Percentiles rank a stretch among this genome's conserved stretches.
Evolutionary conservation across 352 stramenopile species (phyloP).

Genomic region (Phytophthora capsici): DNA sequence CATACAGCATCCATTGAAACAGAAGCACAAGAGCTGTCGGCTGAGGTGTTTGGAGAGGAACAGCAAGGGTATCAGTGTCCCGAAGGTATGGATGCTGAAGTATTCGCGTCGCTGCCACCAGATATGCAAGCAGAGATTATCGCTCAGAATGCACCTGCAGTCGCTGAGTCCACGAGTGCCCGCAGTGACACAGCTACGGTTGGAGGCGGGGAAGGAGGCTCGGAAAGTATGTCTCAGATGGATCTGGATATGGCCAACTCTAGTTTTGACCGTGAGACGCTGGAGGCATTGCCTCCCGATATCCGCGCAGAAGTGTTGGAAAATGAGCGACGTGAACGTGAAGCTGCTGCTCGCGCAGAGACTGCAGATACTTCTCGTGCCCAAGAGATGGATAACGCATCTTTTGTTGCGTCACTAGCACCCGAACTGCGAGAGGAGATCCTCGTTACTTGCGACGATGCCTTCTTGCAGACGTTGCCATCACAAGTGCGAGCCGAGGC

Average conservation of each 20-base stretch:
- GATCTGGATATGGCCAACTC: constrained; percentile 87
- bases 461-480: constrained; percentile 95
- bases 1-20: constrained; percentile 28
- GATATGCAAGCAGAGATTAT: constrained; percentile 98
- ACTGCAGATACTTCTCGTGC: constrained; percentile 93
- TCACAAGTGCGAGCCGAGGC: constrained; percentile 95
- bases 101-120: constrained; percentile 94
- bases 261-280: constrained; percentile 94
- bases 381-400: constrained; percentile 99
- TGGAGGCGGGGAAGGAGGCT: constrained; percentile 38
- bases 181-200: constrained; percentile 41
- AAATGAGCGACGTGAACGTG: constrained; percentile 94
- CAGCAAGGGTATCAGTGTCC: constrained; percentile 73
- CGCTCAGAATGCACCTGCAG: constrained; percentile 66
- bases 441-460: constrained; percentile 95
- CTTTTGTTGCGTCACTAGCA: constrained; percentile 96
- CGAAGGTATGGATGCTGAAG: constrained; percentile 96
- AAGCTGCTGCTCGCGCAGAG: constrained; percentile 70
- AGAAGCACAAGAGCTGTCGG: constrained; percentile 28
- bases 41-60: constrained; percentile 29
- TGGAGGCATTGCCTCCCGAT: constrained; percentile 96
- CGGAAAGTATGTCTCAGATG: constrained; percentile 79
- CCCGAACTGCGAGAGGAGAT: constrained; percentile 97
- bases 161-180: constrained; percentile 28
- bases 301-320: constrained; percentile 97